Percentiles rank a stretch among this genome's conserved stretches.
Conservation (phyloP, 139 green algal species). For the Chlamydomonas applanata region DNA sequence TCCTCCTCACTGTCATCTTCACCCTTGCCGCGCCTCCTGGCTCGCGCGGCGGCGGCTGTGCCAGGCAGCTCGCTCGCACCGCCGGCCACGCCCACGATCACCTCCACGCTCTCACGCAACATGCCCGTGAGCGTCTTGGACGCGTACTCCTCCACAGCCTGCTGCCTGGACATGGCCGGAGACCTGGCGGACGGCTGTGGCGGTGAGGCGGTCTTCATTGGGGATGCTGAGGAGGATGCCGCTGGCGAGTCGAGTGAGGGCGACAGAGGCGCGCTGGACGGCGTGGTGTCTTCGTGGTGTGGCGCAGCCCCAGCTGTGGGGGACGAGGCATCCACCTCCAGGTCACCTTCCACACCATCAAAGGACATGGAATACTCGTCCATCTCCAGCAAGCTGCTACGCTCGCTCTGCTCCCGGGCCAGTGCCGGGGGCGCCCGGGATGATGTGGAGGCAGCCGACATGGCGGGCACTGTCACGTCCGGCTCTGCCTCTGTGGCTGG, state of each 20-base stretch:
- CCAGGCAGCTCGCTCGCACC: neutral
- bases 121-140: conserved; percentile 8
- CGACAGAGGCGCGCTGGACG: too few species aligned
- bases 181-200: too few species aligned
- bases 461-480: neutral
- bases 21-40: neutral
- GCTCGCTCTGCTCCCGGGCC: neutral
- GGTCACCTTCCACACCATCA: conserved; percentile 4
- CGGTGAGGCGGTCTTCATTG: too few species aligned
- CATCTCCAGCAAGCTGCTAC: neutral
- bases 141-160: neutral
- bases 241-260: too few species aligned
- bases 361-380: conserved; percentile 16
- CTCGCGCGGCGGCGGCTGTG: neutral
- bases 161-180: neutral
- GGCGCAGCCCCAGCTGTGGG: too few species aligned
- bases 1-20: neutral
- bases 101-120: conserved; percentile 16
- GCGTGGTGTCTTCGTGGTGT: too few species aligned
- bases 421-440: too few species aligned
- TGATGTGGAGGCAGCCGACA: neutral
- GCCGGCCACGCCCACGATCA: conserved; percentile 14
- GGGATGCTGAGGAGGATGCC: neutral
- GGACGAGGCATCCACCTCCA: conserved; percentile 12
- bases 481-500: too few species aligned